A percentile compares a stretch with the other conserved stretches of the same genome.
These are phyloP conservation scores for Peronospora farinosa DNA, from an alignment of 352 stramenopile species.

Conservation along the genomic window DNA sequence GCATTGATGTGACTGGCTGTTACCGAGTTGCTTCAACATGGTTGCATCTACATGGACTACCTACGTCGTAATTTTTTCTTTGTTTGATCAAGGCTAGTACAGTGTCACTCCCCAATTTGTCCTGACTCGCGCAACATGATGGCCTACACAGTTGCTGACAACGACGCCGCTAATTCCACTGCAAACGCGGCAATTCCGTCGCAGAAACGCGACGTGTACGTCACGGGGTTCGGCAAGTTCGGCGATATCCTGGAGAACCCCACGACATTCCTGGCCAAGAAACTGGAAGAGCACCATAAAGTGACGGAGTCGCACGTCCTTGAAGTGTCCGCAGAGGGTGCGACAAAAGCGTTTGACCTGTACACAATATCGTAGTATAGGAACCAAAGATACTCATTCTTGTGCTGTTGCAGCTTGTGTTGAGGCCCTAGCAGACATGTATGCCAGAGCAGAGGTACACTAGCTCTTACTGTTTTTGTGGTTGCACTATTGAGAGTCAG, in stretches of 20 bases:
- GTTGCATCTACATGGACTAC: constrained; percentile 12
- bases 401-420: constrained; percentile 20
- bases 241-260: constrained; percentile 76
- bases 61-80: constrained; percentile 8
- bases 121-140: constrained; percentile 11
- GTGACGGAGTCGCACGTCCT: constrained; percentile 64
- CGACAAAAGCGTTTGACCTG: constrained; percentile 2
- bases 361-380: background rate
- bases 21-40: constrained; percentile 7
- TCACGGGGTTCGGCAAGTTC: constrained; percentile 84
- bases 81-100: background rate
- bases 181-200: constrained; percentile 1
- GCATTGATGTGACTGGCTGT: background rate
- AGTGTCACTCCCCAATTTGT: constrained; percentile 12
- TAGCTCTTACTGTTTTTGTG: background rate
- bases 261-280: constrained; percentile 55
- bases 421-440: constrained; percentile 24
- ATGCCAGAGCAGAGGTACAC: constrained; percentile 27
- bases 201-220: constrained; percentile 52
- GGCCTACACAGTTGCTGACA: constrained; percentile 2
- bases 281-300: constrained; percentile 49
- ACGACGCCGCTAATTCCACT: constrained; percentile 1
- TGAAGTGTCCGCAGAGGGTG: constrained; percentile 60
- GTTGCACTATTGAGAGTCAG: background rate
- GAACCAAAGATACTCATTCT: background rate